Percentiles rank a stretch among this genome's conserved stretches.
Conservation (phyloP, 2,329 filamentous ascomycete species). For the Colletotrichum caudatum region DNA sequence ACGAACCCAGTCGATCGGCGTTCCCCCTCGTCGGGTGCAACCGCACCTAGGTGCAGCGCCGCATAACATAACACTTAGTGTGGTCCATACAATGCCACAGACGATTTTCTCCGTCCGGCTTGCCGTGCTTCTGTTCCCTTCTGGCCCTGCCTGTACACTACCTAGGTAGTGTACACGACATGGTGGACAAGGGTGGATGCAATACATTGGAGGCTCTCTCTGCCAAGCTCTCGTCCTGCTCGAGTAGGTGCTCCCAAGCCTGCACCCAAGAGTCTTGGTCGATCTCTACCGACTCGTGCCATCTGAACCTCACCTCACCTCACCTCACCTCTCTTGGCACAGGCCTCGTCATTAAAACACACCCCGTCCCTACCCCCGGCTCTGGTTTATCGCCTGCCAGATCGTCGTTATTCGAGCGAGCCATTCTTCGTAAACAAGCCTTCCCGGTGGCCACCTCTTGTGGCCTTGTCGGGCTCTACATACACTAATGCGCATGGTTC, state of each 20-base stretch:
- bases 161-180: background rate
- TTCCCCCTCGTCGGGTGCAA: conserved; percentile 38
- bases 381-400: background rate
- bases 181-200: conserved; percentile 9
- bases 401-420: background rate
- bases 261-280: conserved; percentile 37
- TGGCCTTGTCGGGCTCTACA: background rate
- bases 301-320: conserved; percentile 37
- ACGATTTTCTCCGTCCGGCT: conserved; percentile 21
- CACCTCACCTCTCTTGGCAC: conserved; percentile 35
- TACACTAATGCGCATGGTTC: background rate
- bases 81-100: conserved; percentile 15
- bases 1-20: conserved; percentile 36
- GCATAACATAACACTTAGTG: conserved; percentile 25
- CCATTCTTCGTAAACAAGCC: background rate
- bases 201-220: conserved; percentile 22
- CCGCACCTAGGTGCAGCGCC: conserved; percentile 34
- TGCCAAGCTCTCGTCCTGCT: conserved; percentile 11
- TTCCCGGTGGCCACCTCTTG: background rate
- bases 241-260: conserved; percentile 26
- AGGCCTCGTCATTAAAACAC: conserved; percentile 39
- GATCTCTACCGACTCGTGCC: conserved; percentile 38
- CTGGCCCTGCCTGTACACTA: conserved; percentile 28
- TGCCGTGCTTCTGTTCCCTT: conserved; percentile 32
- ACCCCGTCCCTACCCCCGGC: conserved; percentile 27